A percentile compares a stretch with the other conserved stretches of the same genome.
Conservation (phyloP, 352 stramenopile genomes). For the Halophytophthora polymorphica region DNA sequence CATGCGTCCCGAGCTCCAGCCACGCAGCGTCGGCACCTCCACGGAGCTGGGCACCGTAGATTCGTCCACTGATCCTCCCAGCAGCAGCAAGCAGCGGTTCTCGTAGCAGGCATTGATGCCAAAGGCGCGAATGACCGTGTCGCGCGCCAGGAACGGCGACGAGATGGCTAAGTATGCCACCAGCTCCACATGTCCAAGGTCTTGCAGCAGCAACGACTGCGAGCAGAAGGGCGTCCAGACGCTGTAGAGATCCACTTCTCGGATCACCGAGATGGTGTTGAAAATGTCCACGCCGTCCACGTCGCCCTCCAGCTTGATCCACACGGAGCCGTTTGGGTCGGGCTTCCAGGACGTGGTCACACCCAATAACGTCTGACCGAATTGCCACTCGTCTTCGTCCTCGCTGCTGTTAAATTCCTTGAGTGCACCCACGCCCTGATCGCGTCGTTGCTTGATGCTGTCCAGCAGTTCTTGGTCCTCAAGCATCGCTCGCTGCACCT, state of each 20-base stretch:
- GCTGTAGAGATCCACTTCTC: conserved; percentile 74
- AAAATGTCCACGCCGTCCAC: conserved; percentile 81
- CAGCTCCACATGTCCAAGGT: conserved; percentile 51
- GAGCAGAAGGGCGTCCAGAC: conserved; percentile 77
- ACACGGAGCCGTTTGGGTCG: conserved; percentile 65
- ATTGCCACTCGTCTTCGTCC: conserved; percentile 62
- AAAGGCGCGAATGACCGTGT: conserved; percentile 64
- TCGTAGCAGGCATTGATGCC: conserved; percentile 83
- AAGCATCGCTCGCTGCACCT: conserved; percentile 45
- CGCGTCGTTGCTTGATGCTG: conserved; percentile 51
- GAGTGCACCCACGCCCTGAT: conserved; percentile 44
- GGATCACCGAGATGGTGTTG: conserved; percentile 78
- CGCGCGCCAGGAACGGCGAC: conserved; percentile 69
- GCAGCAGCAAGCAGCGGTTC: conserved; percentile 58
- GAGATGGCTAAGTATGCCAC: conserved; percentile 66
- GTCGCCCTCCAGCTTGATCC: conserved; percentile 77
- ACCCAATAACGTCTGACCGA: conserved; percentile 71
- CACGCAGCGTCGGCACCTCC: conserved; percentile 47
- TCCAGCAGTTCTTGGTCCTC: conserved; percentile 44
- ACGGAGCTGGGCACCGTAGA: conserved; percentile 26
- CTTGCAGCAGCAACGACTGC: conserved; percentile 55
- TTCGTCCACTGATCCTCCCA: conserved; percentile 56
- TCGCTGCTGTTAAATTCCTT: conserved; percentile 71
- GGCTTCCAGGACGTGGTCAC: conserved; percentile 82
- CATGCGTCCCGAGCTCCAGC: conserved; percentile 72